Evolutionary conservation across 352 stramenopile species (phyloP).

Genomic region (Pythium biforme): DNA sequence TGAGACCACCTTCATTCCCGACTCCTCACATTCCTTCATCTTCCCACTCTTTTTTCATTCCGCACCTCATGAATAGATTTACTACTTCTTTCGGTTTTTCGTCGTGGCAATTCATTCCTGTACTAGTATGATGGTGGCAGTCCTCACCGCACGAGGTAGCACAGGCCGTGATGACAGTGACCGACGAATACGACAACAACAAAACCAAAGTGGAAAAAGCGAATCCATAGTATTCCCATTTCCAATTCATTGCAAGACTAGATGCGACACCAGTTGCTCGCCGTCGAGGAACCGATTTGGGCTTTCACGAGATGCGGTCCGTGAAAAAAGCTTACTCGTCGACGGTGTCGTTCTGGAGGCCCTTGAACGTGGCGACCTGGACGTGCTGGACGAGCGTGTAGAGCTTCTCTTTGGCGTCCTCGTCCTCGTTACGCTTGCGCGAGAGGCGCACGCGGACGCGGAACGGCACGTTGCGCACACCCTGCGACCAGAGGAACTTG

Average conservation of each 20-base stretch:
- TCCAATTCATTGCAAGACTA: conserved; percentile 25
- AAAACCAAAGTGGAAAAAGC: conserved; percentile 7
- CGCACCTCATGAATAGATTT: conserved; percentile 26
- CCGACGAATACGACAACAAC: not conserved
- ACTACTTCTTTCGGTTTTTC: conserved; percentile 8
- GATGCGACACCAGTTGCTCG: conserved; percentile 19
- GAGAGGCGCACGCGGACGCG: conserved; percentile 97
- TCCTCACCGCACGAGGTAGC: too few species aligned
- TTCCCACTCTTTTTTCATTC: not conserved
- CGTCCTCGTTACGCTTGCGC: conserved; percentile 98
- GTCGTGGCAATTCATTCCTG: not conserved
- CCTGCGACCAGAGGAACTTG: conserved; percentile 97
- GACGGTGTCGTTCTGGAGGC: conserved; percentile 96
- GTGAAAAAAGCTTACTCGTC: conserved; percentile 69
- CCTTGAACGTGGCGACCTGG: conserved; percentile 95
- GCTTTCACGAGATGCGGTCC: not conserved
- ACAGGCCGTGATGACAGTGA: too few species aligned
- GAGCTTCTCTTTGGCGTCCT: conserved; percentile 98
- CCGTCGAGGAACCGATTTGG: conserved; percentile 9
- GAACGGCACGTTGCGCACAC: conserved; percentile 97
- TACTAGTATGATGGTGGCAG: too few species aligned
- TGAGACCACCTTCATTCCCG: not conserved
- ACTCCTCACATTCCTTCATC: not conserved
- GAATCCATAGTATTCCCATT: conserved; percentile 25
- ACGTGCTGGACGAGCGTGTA: conserved; percentile 99